phyloP scores from a whole-genome alignment of 2,329 filamentous ascomycete genomes.

The Exophiala dermatitidis region DNA sequence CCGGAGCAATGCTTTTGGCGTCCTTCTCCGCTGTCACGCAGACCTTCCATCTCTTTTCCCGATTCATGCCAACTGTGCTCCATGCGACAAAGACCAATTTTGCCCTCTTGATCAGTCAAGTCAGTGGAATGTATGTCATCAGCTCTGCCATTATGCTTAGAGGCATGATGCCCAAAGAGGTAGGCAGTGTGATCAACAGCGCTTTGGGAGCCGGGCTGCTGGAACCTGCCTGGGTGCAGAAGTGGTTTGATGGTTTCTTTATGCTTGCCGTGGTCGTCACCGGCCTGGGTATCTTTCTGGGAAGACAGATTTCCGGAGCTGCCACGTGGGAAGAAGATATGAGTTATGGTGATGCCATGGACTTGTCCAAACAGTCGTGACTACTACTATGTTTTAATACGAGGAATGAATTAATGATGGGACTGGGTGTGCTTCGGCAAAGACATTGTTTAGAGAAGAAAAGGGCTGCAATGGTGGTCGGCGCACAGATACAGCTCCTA shows the following conservation, averaged over 20 bases:
- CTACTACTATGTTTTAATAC: neutral
- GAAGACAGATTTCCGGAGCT: constrained; percentile 50
- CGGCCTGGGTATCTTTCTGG: constrained; percentile 64
- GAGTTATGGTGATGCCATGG: constrained; percentile 52
- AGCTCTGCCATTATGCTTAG: constrained; percentile 68
- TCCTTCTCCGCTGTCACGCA: constrained; percentile 79
- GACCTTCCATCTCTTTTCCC: constrained; percentile 73
- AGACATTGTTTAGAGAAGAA: neutral
- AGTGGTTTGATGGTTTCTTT: constrained; percentile 88
- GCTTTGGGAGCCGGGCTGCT: constrained; percentile 65
- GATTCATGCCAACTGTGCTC: constrained; percentile 64
- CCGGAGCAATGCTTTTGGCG: constrained; percentile 72
- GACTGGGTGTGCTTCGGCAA: neutral
- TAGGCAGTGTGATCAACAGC: constrained; percentile 69
- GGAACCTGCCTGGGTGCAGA: constrained; percentile 64
- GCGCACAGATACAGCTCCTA: neutral
- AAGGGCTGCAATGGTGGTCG: neutral
- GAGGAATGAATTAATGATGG: neutral
- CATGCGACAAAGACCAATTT: constrained; percentile 70
- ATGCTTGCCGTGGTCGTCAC: constrained; percentile 61
- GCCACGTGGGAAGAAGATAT: constrained; percentile 49
- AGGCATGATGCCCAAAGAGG: constrained; percentile 69
- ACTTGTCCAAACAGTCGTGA: constrained; percentile 62
- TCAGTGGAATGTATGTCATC: constrained; percentile 79
- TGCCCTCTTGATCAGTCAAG: constrained; percentile 70